These are phyloP conservation scores for Apiospora kogelbergensis DNA, from an alignment of 2,329 filamentous ascomycete species.

Conservation along the genomic window DNA sequence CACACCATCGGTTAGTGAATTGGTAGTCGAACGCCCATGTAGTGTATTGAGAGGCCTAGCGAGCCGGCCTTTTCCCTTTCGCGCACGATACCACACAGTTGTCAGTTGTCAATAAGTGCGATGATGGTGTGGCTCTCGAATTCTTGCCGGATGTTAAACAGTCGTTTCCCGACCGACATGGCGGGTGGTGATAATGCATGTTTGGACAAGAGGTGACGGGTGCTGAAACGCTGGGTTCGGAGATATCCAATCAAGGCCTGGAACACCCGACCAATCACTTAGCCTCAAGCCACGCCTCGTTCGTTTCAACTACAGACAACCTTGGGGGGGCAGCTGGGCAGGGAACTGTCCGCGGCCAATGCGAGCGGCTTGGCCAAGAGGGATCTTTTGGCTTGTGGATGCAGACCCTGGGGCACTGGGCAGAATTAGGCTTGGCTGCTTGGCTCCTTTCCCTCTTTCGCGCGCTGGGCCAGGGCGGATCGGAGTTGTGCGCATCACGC, in stretches of 20 bases:
- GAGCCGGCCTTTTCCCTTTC: neutral
- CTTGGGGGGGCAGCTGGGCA: neutral
- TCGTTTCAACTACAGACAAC: slow-evolving; percentile 2
- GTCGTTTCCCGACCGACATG: slow-evolving; percentile 2
- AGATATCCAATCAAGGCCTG: slow-evolving; percentile 8
- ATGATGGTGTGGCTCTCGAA: neutral
- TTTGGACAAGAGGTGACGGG: neutral
- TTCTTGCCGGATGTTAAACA: neutral
- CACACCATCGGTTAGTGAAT: neutral
- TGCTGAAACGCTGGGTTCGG: slow-evolving; percentile 6
- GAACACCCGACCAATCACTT: neutral
- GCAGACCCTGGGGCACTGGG: slow-evolving; percentile 1
- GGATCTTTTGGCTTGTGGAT: slow-evolving; percentile 1
- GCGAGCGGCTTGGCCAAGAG: neutral
- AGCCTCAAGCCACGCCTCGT: neutral
- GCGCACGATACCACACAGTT: neutral
- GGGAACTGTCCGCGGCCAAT: neutral
- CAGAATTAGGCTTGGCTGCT: neutral
- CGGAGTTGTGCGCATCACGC: neutral
- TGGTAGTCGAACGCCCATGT: neutral
- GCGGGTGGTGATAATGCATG: neutral
- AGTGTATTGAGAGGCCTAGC: neutral
- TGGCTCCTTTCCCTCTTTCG: neutral
- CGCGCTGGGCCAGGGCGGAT: neutral
- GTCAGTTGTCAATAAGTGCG: neutral